Percentiles rank a stretch among this genome's conserved stretches.
Evolutionary conservation across 1,139 yeast species (phyloP).

Genomic region (Sugiyamaella sp.): DNA sequence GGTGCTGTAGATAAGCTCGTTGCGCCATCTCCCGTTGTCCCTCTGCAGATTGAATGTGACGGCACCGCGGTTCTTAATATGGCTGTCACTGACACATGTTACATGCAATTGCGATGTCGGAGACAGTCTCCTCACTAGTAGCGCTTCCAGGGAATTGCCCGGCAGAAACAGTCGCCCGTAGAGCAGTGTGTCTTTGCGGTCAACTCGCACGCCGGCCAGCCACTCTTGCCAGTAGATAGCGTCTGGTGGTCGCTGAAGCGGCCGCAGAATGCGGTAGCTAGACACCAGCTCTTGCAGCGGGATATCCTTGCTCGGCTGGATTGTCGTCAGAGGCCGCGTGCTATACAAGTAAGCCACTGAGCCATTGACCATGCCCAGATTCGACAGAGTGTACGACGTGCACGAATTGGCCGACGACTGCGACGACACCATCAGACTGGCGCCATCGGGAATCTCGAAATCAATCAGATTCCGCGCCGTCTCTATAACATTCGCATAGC

Average conservation of each 20-base stretch:
- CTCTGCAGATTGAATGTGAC: slow-evolving; percentile 74
- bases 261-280: slow-evolving; percentile 69
- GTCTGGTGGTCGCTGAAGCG: slow-evolving; percentile 39
- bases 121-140: slow-evolving; percentile 70
- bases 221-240: slow-evolving; percentile 38
- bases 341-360: slow-evolving; percentile 82
- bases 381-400: slow-evolving; percentile 72
- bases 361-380: slow-evolving; percentile 72
- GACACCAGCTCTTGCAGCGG: slow-evolving; percentile 74
- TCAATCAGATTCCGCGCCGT: slow-evolving; percentile 72
- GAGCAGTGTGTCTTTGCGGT: slow-evolving; percentile 46
- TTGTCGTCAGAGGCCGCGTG: slow-evolving; percentile 56
- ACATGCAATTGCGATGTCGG: slow-evolving; percentile 64
- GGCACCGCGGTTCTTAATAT: slow-evolving; percentile 57
- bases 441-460: slow-evolving; percentile 72
- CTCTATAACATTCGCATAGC: slow-evolving; percentile 71
- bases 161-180: slow-evolving; percentile 93
- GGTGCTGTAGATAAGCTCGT: slow-evolving; percentile 84
- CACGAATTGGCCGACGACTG: slow-evolving; percentile 73
- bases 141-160: slow-evolving; percentile 83
- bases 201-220: slow-evolving; percentile 42
- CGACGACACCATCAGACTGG: slow-evolving; percentile 68
- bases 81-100: slow-evolving; percentile 75
- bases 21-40: slow-evolving; percentile 63
- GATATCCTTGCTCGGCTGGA: slow-evolving; percentile 56